Evolutionary conservation across 495 filamentous ascomycete species (phyloP), one percentile per base, ranked within the genome.

Genomic region (Aspergillus mulundensis): DNA sequence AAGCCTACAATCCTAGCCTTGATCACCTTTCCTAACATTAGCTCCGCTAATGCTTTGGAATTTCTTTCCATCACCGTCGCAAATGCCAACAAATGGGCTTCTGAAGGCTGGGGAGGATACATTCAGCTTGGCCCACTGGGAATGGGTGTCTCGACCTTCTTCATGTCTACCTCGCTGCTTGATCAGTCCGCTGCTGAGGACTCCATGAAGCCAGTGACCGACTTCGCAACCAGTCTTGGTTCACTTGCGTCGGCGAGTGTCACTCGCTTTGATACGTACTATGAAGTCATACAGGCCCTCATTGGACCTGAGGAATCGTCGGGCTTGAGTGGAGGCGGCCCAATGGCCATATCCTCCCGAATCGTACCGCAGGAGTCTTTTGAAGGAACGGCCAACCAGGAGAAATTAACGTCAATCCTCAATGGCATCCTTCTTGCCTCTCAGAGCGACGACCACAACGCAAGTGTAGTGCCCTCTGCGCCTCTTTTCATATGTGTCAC

Each of bases 31-130:
- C 43, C 72, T 40, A 49, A 61, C n/a, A 52, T 63, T 12, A 65
- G 63, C 6, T 55, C 63, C 3, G 38, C 42, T 61, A 64, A 58
- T 57, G 43, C 71, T 62, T 16, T 59, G 11, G 54, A 60, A 16
- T 67, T 65, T 56, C 66, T 78, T 38, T 66, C 70, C 19, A 63
- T 78, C 23, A 60, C 77, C 39, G 67, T 74, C 19, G 66, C 72
- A 51, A 65, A 75, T 45, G 68, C 75, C 41, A 42, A 72, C 7
- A 57, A 60, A 53, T 80, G 75, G 77, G 68, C 70, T 7, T 54
- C 71, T 16, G 66, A 77, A 44, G 77, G 75, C 48, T 80, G 75
- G 75, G 76, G 76, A 47, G 77, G 77, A 5, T 73, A 77, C 42
- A 70, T 72, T 25, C 24, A 47, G 3, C 53, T 34, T 1, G 53